phyloP scores from a whole-genome alignment of 163 green algal species.

The Scenedesmus sp. region DNA sequence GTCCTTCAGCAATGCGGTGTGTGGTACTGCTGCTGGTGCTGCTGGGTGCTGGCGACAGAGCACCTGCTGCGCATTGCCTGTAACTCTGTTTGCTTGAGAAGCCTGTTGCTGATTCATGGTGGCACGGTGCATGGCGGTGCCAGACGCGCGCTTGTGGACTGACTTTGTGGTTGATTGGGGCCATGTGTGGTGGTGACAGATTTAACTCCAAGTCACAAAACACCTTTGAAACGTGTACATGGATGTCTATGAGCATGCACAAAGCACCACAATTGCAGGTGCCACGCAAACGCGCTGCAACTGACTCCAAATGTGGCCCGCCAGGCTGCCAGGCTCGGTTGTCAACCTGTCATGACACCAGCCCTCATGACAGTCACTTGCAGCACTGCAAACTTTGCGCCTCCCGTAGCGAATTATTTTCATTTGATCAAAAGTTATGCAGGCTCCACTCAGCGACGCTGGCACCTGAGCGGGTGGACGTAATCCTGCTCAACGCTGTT shows the following conservation, averaged over 20 bases:
- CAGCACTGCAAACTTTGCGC: no score
- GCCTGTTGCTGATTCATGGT: not conserved
- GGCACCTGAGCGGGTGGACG: no score
- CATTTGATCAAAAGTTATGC: no score
- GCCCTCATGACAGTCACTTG: not conserved
- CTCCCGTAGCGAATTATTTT: no score
- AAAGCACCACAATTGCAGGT: no score
- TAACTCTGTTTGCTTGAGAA: not conserved
- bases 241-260: no score
- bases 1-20: not conserved
- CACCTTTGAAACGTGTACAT: not conserved
- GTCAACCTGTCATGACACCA: not conserved
- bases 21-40: conserved; percentile 8
- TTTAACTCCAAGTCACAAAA: no score
- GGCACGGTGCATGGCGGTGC: not conserved
- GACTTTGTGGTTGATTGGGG: not conserved
- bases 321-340: not conserved
- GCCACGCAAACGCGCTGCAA: no score
- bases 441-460: no score
- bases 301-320: no score
- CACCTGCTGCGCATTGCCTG: not conserved
- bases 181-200: not conserved
- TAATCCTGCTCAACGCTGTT: no score
- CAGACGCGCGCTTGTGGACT: not conserved
- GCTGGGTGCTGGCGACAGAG: not conserved